Evolutionary conservation across 176 grass and related monocot species (phyloP), one percentile per base, ranked within the genome.

Genomic region (Typha latifolia): DNA sequence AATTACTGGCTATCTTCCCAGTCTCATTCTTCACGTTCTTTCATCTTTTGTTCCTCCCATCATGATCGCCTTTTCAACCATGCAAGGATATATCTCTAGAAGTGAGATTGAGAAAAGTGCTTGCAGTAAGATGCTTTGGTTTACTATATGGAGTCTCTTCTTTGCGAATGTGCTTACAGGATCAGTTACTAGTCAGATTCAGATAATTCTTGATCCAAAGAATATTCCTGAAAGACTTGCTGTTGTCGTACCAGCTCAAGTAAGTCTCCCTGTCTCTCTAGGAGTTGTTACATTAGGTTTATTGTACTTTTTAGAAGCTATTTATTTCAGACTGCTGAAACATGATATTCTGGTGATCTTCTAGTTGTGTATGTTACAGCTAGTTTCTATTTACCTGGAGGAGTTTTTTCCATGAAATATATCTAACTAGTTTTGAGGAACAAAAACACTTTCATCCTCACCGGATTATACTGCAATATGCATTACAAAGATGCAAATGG

Each of bases 1-100:
- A 66, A 75, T 93, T 64, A 99, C 94, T 62, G 94, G 94, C 22
- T 99, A 99, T 82, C 86, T 99, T 79, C 89, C 94, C 63, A 99
- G 94, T 76, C 78, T 83, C 61, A 86, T 93, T 87, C 89, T 99
- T 71, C 76, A 79, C 52, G 64, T 90, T 34, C 62, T 99, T 86
- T 86, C 89, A 48, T 81, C 89, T 61, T 83, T 57, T 61, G 84
- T 99, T 55, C 94, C 94, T 64, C 64, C 86, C 21, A 63, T 93
- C 75, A 93, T 93, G 89, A 99, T 93, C 77, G 4, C 77, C 26
- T 93, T 93, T 88, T 99, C 94, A 0, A 86, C 84, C 21, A 93
- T 99, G 83, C 85, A 99, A 99, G 89, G 93, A 56, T 93, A 84
- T 79, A 69, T 89, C 48, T 82, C 89, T 55, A 66, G 66, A 51